Conservation (phyloP, 2,329 filamentous ascomycete species). For the Pseudogymnoascus verrucosus region DNA sequence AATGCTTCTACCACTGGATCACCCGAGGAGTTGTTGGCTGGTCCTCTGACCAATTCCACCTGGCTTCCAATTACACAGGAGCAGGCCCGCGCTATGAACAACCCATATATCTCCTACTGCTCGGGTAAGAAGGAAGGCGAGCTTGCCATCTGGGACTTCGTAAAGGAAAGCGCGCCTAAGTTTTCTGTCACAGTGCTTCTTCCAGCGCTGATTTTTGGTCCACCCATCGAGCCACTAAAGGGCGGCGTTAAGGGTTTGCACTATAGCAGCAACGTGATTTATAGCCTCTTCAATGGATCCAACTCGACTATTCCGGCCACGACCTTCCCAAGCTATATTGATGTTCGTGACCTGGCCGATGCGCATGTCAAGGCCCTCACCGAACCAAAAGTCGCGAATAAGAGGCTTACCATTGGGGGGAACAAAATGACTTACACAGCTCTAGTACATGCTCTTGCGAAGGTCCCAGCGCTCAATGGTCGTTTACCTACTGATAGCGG, state of each 20-base stretch:
- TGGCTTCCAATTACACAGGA: conserved; percentile 22
- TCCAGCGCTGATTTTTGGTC: conserved; percentile 24
- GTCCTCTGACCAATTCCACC: conserved; percentile 18
- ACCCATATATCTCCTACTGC: conserved; percentile 24
- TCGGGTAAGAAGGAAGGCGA: conserved; percentile 25
- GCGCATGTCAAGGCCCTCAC: conserved; percentile 24
- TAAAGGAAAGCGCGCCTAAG: conserved; percentile 18
- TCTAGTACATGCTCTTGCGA: conserved; percentile 21
- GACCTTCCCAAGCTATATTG: conserved; percentile 21
- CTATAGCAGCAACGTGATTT: conserved; percentile 22
- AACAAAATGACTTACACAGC: conserved; percentile 16
- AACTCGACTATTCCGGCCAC: conserved; percentile 20
- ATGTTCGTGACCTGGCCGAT: conserved; percentile 24
- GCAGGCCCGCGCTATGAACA: conserved; percentile 19
- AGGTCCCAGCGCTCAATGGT: conserved; percentile 19
- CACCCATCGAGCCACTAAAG: conserved; percentile 22
- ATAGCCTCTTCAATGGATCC: conserved; percentile 24
- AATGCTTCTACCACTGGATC: conserved; percentile 19
- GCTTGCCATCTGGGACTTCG: conserved; percentile 26
- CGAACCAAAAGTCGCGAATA: conserved; percentile 18
- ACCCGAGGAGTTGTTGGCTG: conserved; percentile 21
- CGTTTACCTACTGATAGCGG: conserved; percentile 23
- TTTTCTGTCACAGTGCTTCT: conserved; percentile 23
- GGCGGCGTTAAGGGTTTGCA: conserved; percentile 21
- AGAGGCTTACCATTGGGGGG: conserved; percentile 14